Evolutionary conservation across 768 basidiomycete genomes (phyloP).

Genomic region (Russula vinacea): DNA sequence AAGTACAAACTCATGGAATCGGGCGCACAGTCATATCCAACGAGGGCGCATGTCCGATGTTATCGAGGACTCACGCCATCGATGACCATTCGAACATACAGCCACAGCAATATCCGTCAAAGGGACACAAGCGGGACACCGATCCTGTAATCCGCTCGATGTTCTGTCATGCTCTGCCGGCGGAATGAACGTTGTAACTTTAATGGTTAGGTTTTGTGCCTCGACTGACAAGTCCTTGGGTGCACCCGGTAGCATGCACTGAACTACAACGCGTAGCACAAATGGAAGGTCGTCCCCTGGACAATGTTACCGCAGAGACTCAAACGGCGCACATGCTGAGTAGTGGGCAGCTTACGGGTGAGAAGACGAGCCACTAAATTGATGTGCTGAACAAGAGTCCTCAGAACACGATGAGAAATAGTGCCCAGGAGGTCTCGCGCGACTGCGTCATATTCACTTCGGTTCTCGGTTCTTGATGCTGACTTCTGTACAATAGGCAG

Average conservation of each 20-base stretch:
- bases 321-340: constrained; percentile 8
- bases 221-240: constrained; percentile 40
- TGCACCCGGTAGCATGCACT: constrained; percentile 52
- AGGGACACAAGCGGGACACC: constrained; percentile 76
- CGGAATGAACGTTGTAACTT: constrained; percentile 36
- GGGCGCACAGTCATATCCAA: constrained; percentile 21
- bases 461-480: constrained; percentile 8
- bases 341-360: constrained; percentile 15
- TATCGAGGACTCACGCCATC: constrained; percentile 57
- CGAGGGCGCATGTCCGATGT: constrained; percentile 1
- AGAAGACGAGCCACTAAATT: constrained; percentile 14
- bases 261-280: constrained; percentile 55
- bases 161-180: constrained; percentile 32
- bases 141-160: constrained; percentile 50
- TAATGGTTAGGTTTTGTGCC: constrained; percentile 42
- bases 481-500: constrained; percentile 11
- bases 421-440: constrained; percentile 15
- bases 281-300: constrained; percentile 65
- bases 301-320: background rate
- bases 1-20: background rate
- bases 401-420: constrained; percentile 26
- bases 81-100: constrained; percentile 67
- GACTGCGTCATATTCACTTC: constrained; percentile 20
- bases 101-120: constrained; percentile 59
- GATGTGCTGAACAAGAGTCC: constrained; percentile 22